phyloP scores from a whole-genome alignment of 2,329 filamentous ascomycete species.

The Diplodia sapinea region DNA sequence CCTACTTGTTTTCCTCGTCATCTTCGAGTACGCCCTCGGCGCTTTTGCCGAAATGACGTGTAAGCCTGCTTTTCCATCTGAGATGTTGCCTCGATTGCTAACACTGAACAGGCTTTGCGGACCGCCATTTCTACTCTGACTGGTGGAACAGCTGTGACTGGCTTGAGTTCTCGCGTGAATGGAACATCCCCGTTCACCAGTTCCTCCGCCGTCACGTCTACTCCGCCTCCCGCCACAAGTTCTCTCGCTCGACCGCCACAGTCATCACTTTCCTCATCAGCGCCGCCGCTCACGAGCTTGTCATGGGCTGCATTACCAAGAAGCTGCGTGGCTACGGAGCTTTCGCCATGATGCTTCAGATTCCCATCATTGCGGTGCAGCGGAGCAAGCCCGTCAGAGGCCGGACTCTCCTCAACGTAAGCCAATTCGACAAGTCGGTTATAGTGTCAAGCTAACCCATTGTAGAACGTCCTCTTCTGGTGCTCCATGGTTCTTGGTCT shows the following conservation, averaged over 20 bases:
- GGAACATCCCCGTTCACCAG: slow-evolving; percentile 97
- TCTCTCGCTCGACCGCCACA: slow-evolving; percentile 79
- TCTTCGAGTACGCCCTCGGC: slow-evolving; percentile 95
- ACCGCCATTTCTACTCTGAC: slow-evolving; percentile 87
- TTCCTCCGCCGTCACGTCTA: slow-evolving; percentile 96
- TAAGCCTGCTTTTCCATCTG: slow-evolving; percentile 38
- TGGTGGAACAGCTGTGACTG: slow-evolving; percentile 80
- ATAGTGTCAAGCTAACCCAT: neutral
- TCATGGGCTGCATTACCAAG: slow-evolving; percentile 98
- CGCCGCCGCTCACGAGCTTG: slow-evolving; percentile 87
- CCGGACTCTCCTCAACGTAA: slow-evolving; percentile 72
- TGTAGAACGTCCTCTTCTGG: slow-evolving; percentile 85
- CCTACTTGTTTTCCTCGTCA: slow-evolving; percentile 93
- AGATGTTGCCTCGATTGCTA: slow-evolving; percentile 30
- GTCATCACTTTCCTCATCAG: slow-evolving; percentile 90
- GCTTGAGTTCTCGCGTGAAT: slow-evolving; percentile 95
- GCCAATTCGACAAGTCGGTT: slow-evolving; percentile 33
- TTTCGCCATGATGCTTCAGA: slow-evolving; percentile 92
- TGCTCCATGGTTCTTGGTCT: slow-evolving; percentile 82
- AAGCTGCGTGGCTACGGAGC: slow-evolving; percentile 95
- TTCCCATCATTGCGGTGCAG: slow-evolving; percentile 93
- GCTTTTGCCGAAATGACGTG: slow-evolving; percentile 91
- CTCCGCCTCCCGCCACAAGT: slow-evolving; percentile 75
- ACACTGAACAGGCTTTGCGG: slow-evolving; percentile 69
- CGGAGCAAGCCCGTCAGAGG: slow-evolving; percentile 76